These are phyloP conservation scores for Colletotrichum coccodes DNA, from an alignment of 2,329 filamentous ascomycete species.

Conservation along the genomic window DNA sequence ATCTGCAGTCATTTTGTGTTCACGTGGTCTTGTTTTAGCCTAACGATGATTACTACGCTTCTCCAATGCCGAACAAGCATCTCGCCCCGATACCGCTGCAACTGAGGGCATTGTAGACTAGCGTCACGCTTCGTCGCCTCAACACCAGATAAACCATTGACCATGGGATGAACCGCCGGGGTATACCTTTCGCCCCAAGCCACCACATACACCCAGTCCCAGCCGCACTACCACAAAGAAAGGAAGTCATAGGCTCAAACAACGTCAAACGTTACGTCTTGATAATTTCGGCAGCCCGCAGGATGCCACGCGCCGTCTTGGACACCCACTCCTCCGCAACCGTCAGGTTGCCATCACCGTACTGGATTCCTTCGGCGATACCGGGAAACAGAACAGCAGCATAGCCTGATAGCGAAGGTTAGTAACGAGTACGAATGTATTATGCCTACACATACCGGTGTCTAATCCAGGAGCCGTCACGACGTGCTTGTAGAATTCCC, in stretches of 20 bases:
- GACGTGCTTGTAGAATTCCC: slow-evolving; percentile 57
- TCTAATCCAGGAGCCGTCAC: slow-evolving; percentile 59
- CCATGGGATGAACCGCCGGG: background rate
- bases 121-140: background rate
- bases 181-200: background rate
- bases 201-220: background rate
- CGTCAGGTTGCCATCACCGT: slow-evolving; percentile 52
- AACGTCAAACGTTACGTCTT: slow-evolving; percentile 36
- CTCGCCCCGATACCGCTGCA: too few relatives aligned
- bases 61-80: too few relatives aligned
- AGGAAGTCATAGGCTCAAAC: background rate
- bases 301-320: slow-evolving; percentile 46
- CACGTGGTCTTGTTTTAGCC: too few relatives aligned
- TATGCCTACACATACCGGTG: slow-evolving; percentile 38
- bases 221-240: too few relatives aligned
- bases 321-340: slow-evolving; percentile 47
- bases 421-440: background rate
- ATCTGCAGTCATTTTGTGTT: too few relatives aligned
- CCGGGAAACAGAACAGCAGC: slow-evolving; percentile 59
- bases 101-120: background rate
- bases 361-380: slow-evolving; percentile 74
- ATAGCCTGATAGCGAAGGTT: slow-evolving; percentile 44
- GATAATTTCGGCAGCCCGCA: slow-evolving; percentile 46
- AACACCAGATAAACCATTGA: background rate
- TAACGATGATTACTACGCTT: too few relatives aligned